Evolutionary conservation across 306 rosid genomes (phyloP), one percentile per base, ranked within the genome.

Genomic region (Casuarina cunninghamiana): DNA sequence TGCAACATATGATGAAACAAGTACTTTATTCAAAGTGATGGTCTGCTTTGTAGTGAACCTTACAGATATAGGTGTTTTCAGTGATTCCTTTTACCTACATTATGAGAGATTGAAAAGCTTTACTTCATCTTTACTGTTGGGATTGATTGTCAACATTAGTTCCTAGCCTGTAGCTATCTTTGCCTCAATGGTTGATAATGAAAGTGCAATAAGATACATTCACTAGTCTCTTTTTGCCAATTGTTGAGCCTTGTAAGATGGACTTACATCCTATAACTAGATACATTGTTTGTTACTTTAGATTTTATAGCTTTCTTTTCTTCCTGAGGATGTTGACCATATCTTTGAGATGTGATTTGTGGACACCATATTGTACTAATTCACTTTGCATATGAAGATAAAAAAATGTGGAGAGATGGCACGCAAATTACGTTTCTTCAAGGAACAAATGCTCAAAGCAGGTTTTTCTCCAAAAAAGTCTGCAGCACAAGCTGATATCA

Each of bases 401-500:
- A 96, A 91, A 90, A 87, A 92, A 89, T 85, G 88, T 79, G 99
- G 90, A 72, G 99, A 96, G 94, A 88, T 91, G 98, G 97, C 99
- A 48, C 98, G 98, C 39, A 88, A 87, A 84, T 81, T 96, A 67
- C 96, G 90, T 13, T 96, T 86, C 81, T 85, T 93, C 93, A 93
- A 90, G 93, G 98, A 96, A 42, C 98, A 96, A 79, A 96, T 96
- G 90, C 84, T 55, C 55, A 96, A 87, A 90, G 90, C 97, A 21
- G 93, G 88, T 70, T 86, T 96, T 73, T 80, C 82, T 63, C 90
- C 94, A 65, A 86, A 79, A 77, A 61, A 35, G 69, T 83, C 91
- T 37, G 37, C 75, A 71, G 37, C 86, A 58, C 74, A 62, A 77
- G 83, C 15, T 83, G 90, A 84, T 69, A 75, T 81, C 79, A 96